These are phyloP conservation scores for Cucurbita argyrosperma DNA, from an alignment of 306 rosid genomes.

Conservation along the genomic window DNA sequence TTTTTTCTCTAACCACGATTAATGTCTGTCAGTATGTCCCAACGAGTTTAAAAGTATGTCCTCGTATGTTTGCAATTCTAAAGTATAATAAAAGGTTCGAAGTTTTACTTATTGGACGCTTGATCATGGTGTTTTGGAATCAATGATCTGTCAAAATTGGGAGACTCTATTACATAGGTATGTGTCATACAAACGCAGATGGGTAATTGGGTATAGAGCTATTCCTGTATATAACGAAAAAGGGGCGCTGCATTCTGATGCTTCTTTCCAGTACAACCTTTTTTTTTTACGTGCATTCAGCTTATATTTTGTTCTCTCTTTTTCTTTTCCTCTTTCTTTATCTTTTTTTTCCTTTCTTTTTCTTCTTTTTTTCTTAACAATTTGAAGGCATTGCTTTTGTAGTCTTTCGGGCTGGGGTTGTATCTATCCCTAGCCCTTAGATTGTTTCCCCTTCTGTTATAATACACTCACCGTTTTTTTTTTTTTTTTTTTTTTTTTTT, in stretches of 20 bases:
- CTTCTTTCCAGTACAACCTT: not conserved
- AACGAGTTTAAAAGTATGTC: not conserved
- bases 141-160: not conserved
- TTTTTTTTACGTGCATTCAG: not conserved
- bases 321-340: not conserved
- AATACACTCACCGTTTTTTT: not conserved
- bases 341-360: no score
- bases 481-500: not conserved
- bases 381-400: not conserved
- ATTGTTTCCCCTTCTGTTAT: not conserved
- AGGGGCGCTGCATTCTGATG: not conserved
- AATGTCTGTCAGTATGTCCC: not conserved
- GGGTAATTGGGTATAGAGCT: not conserved
- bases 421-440: not conserved
- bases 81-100: not conserved
- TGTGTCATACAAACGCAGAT: not conserved
- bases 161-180: not conserved
- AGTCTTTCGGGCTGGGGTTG: not conserved
- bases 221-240: not conserved
- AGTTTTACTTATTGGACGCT: not conserved
- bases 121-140: not conserved
- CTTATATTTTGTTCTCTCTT: not conserved
- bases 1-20: not conserved
- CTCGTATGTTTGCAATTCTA: not conserved
- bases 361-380: not conserved